Base-by-base conservation (phyloP, 2,329 filamentous ascomycete genomes). In the Ceratocystis albifundus region DNA sequence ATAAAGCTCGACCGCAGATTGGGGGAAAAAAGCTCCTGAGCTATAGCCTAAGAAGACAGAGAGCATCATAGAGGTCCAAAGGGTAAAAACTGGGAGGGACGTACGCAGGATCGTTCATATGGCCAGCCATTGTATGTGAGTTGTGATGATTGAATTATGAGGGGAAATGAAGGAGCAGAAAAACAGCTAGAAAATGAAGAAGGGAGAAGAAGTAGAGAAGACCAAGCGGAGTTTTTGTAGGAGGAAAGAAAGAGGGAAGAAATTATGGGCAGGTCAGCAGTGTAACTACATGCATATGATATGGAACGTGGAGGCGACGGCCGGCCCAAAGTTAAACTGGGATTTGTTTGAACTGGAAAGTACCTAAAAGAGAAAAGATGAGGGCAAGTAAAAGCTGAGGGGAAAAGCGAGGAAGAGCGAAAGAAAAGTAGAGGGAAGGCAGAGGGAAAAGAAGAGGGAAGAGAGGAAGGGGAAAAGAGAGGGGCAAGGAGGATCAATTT, bases 61-160 rank as follows among this genome's bases (percentile, higher is more conserved):
- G n/a, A 50, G 8, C 8, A 20, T 10, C 48, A 53, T 50, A 28
- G 53, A 44, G 32, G 41, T 25, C n/a, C 28, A 53, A 53, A 53
- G 22, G 48, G 22, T 10, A 50, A 20, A 25, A 53, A 20, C 46
- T 15, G 15, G 61, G 22, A 59, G 36, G 32, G 59, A 68, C 67
- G 62, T 68, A 68, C 67, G 64, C 61, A 55, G 67, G 67, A 62
- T 68, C 67, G 53, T 68, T 68, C 64, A 68, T 66, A 64, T 68
- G 67, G 32, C 67, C 67, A 64, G 67, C 67, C 67, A 68, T 68
- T 61, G 61, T 66, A 28, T 59, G 28, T 59, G 61, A 45, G 36
- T 41, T 66, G 12, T 53, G 36, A 48, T 20, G 46, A 25, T 53
- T 10, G 22, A 25, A 53, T 22, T 28, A 28, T 28, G 48, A 53